Conservation (phyloP, 1,139 yeast genomes). For the Spathaspora jeffriesii region DNA sequence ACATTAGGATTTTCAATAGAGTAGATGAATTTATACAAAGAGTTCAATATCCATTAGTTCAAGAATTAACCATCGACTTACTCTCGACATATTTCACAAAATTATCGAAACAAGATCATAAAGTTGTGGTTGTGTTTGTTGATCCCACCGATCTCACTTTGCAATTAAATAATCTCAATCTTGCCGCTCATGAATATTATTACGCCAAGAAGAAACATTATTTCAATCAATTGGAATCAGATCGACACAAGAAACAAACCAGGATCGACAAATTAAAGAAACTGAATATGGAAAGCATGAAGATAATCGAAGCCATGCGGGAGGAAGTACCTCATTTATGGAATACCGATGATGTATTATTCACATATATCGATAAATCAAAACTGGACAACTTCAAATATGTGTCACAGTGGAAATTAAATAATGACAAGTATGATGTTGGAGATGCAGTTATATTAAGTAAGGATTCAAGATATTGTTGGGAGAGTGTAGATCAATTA, state of each 20-base stretch:
- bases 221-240: constrained; percentile 34
- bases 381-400: constrained; percentile 28
- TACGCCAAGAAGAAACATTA: constrained; percentile 44
- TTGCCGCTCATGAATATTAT: constrained; percentile 57
- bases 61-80: constrained; percentile 47
- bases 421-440: constrained; percentile 28
- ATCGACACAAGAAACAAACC: constrained; percentile 43
- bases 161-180: constrained; percentile 42
- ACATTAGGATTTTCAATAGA: constrained; percentile 49
- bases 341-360: constrained; percentile 42
- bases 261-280: constrained; percentile 44
- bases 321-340: constrained; percentile 48
- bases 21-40: constrained; percentile 50
- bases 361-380: constrained; percentile 56
- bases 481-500: constrained; percentile 35
- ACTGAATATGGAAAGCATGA: constrained; percentile 38
- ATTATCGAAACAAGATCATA: constrained; percentile 24
- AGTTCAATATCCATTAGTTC: constrained; percentile 51
- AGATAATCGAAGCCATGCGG: constrained; percentile 49
- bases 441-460: constrained; percentile 46
- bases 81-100: constrained; percentile 31
- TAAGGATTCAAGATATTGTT: constrained; percentile 31
- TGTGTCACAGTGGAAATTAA: constrained; percentile 42
- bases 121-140: constrained; percentile 54
- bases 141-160: constrained; percentile 40